Evolutionary conservation across 2,329 filamentous ascomycete species (phyloP).

Genomic region (Stagonosporopsis tanaceti): DNA sequence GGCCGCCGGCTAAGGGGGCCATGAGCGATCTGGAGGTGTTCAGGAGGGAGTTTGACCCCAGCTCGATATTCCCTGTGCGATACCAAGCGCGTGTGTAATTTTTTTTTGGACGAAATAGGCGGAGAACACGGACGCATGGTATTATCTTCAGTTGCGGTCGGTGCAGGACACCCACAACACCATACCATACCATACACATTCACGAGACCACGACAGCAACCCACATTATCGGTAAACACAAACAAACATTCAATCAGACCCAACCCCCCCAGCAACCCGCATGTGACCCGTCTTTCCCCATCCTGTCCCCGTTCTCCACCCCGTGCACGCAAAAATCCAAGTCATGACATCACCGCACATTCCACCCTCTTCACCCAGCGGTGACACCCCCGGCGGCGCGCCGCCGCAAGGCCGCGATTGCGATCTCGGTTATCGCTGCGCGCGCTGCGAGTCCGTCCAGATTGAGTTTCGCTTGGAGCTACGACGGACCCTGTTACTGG

Average conservation of each 20-base stretch:
- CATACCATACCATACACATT: not conserved
- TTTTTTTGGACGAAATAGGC: not conserved
- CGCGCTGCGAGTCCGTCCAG: not conserved
- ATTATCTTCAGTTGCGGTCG: not conserved
- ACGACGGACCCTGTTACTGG: not conserved
- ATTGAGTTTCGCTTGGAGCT: conserved; percentile 7
- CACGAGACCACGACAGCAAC: not conserved
- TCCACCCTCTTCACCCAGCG: not conserved
- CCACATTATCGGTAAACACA: not conserved
- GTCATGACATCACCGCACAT: conserved; percentile 12
- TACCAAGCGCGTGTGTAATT: conserved; percentile 30
- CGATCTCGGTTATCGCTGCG: conserved; percentile 16
- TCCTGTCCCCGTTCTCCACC: not conserved
- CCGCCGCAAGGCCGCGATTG: not conserved
- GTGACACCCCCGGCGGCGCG: not conserved
- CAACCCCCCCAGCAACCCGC: not conserved
- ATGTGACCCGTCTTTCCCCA: not conserved
- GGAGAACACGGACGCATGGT: not conserved
- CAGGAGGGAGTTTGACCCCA: conserved; percentile 49
- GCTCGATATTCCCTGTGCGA: conserved; percentile 48
- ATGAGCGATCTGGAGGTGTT: conserved; percentile 52
- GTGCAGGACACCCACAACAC: conserved; percentile 2
- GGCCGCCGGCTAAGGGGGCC: conserved; percentile 40
- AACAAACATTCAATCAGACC: not conserved
- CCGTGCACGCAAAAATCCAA: not conserved